Evolutionary conservation across 2,329 filamentous ascomycete genomes (phyloP), one percentile per base, ranked within the genome.

Genomic region (Chaetomiaceae sp.): DNA sequence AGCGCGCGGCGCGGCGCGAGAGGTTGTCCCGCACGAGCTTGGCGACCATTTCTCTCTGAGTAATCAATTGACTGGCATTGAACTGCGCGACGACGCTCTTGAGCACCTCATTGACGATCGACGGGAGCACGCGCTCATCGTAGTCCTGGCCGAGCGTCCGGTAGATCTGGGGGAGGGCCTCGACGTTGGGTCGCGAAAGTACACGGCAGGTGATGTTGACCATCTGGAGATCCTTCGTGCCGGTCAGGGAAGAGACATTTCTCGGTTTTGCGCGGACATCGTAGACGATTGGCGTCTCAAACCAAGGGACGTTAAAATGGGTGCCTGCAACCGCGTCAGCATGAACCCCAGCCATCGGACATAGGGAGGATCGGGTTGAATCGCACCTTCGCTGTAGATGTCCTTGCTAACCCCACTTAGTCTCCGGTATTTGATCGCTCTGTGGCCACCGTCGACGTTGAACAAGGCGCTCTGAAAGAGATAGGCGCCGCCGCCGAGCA

Each of bases 121-220:
- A 96, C 6, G 93, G 93, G 53, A 98, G 76, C 34, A 98, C 89
- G 51, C 93, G 79, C 79, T 98, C 93, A 62, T 98, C 93, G 65
- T 97, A 98, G 70, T 98, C 93, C 47, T 83, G 84, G 45, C 93
- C 93, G 29, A 98, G 78, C 1, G 93, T 98, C 56, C 93, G 80
- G 78, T 97, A 98, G 63, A 98, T 98, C 71, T 95, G 88, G 15
- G 93, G 93, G 34, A 98, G 81, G 26, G 90, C 86, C 56, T 87
- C 82, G 62, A 98, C 74, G 48, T 89, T 82, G 47, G 93, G 93
- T 60, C 89, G 78, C 49, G 91, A 96, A 43, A 98, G 86, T 49
- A 98, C 93, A 87, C 93, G 91, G 71, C 93, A 98, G 64, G 91
- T 98, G 66, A 98, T 97, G 79, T 98, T 98, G 65, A 97, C 93